Evolutionary conservation across 169 alveolate species (phyloP).

Genomic region (Plasmodium malariae): DNA sequence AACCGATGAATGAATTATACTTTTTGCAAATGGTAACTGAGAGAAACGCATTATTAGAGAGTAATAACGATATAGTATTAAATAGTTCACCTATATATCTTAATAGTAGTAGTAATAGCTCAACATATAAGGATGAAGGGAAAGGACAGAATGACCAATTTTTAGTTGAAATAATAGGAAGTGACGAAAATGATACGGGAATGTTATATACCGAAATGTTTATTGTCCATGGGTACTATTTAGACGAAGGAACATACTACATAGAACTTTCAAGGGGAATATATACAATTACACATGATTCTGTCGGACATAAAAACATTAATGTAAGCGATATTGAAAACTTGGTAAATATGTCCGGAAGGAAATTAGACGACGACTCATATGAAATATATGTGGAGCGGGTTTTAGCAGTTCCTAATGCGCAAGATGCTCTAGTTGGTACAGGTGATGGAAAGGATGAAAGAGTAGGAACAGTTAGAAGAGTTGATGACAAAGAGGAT

Average conservation of each 20-base stretch:
- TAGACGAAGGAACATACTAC: slow-evolving; percentile 11
- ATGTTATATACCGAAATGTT: neutral
- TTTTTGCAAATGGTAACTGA: slow-evolving; percentile 6
- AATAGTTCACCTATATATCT: neutral
- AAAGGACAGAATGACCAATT: neutral
- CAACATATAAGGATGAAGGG: neutral
- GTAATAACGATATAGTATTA: too few relatives aligned
- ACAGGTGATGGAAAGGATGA: too few relatives aligned
- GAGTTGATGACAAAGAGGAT: neutral
- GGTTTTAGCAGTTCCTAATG: neutral
- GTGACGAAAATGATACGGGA: neutral
- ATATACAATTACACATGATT: neutral
- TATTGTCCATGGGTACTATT: slow-evolving; percentile 5
- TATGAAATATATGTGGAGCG: slow-evolving; percentile 10
- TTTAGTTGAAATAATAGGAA: neutral
- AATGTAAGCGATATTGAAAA: slow-evolving; percentile 6
- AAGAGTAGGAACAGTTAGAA: too few relatives aligned
- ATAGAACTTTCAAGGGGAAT: neutral
- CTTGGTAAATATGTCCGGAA: slow-evolving; percentile 5
- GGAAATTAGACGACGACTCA: neutral
- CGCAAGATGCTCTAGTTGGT: too few relatives aligned
- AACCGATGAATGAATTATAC: slow-evolving; percentile 13
- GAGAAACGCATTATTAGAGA: too few relatives aligned
- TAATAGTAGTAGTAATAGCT: neutral
- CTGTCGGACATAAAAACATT: neutral